These are phyloP conservation scores for Spinellus fusiger DNA, from an alignment of 192 early-diverging fungal species.

Conservation along the genomic window DNA sequence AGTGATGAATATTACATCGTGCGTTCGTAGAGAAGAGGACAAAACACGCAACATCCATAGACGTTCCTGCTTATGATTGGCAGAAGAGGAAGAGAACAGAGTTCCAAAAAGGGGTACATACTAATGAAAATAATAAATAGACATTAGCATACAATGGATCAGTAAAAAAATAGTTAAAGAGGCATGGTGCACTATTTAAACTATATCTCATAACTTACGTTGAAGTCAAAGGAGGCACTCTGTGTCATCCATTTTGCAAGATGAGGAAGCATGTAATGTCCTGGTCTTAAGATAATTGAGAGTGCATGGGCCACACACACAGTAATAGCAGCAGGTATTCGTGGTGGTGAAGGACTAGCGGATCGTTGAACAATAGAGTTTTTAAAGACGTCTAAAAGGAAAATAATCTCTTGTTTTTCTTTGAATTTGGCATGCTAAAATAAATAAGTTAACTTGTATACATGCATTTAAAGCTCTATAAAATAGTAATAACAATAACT, in stretches of 20 bases:
- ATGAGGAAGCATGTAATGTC: slow-evolving; percentile 67
- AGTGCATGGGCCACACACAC: slow-evolving; percentile 64
- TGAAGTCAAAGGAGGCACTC: slow-evolving; percentile 63
- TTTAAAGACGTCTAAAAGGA: slow-evolving; percentile 60
- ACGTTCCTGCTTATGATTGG: slow-evolving; percentile 59
- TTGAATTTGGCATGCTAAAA: slow-evolving; percentile 41
- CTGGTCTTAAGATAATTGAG: slow-evolving; percentile 58
- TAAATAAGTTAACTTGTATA: background rate
- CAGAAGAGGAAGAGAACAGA: slow-evolving; percentile 65
- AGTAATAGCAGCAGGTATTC: slow-evolving; percentile 60
- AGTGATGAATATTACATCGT: slow-evolving; percentile 1
- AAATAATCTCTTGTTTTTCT: slow-evolving; percentile 65
- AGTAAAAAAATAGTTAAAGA: slow-evolving; percentile 1
- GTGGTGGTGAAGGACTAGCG: slow-evolving; percentile 33
- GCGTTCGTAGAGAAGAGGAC: slow-evolving; percentile 13
- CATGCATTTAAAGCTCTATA: background rate
- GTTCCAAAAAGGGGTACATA: slow-evolving; percentile 83
- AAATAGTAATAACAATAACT: background rate
- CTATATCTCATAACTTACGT: slow-evolving; percentile 32
- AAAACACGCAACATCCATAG: slow-evolving; percentile 60
- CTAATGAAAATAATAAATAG: slow-evolving; percentile 22
- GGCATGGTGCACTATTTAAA: background rate
- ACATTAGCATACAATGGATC: too few relatives aligned
- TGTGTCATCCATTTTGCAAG: slow-evolving; percentile 73
- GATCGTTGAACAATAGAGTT: slow-evolving; percentile 57